A percentile compares a stretch with the other conserved stretches of the same genome.
Conservation (phyloP, 768 basidiomycete genomes). For the Agrocybe chaxingu region DNA sequence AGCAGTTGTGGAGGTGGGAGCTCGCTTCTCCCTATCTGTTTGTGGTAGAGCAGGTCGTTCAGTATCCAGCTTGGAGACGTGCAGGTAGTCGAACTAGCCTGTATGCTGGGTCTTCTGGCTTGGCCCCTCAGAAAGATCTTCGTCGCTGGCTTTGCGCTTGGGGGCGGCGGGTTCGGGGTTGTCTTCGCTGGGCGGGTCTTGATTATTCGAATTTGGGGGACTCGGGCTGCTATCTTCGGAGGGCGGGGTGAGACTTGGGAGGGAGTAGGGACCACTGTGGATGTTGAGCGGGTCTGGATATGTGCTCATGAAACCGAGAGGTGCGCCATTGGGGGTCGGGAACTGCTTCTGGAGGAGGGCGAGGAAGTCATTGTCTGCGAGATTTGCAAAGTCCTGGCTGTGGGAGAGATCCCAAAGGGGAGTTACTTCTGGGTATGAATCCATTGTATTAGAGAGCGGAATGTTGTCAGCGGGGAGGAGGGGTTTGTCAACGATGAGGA, state of each 20-base stretch:
- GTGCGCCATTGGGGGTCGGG: conserved; percentile 24
- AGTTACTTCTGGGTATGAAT: conserved; percentile 41
- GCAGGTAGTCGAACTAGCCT: conserved; percentile 35
- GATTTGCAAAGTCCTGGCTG: conserved; percentile 53
- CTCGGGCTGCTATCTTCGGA: conserved; percentile 81
- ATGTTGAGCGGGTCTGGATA: conserved; percentile 52
- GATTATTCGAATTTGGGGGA: conserved; percentile 48
- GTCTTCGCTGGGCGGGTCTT: conserved; percentile 33
- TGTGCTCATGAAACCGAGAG: conserved; percentile 15
- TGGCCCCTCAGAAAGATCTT: conserved; percentile 61
- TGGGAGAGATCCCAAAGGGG: conserved; percentile 70
- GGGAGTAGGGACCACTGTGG: conserved; percentile 49
- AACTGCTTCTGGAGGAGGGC: conserved; percentile 78
- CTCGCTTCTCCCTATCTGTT: conserved; percentile 21
- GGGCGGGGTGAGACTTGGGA: conserved; percentile 54
- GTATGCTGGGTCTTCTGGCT: conserved; percentile 66
- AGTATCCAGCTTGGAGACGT: neutral
- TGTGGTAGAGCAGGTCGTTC: neutral
- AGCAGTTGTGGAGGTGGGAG: conserved; percentile 1
- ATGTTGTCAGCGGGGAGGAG: neutral
- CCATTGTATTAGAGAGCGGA: conserved; percentile 36
- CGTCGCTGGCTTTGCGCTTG: conserved; percentile 77
- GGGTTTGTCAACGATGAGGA: conserved; percentile 5
- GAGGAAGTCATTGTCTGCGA: conserved; percentile 76
- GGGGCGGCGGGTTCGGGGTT: conserved; percentile 42